Base-by-base conservation (phyloP, 2,329 filamentous ascomycete genomes). In the Trichothecium sympodiale region DNA sequence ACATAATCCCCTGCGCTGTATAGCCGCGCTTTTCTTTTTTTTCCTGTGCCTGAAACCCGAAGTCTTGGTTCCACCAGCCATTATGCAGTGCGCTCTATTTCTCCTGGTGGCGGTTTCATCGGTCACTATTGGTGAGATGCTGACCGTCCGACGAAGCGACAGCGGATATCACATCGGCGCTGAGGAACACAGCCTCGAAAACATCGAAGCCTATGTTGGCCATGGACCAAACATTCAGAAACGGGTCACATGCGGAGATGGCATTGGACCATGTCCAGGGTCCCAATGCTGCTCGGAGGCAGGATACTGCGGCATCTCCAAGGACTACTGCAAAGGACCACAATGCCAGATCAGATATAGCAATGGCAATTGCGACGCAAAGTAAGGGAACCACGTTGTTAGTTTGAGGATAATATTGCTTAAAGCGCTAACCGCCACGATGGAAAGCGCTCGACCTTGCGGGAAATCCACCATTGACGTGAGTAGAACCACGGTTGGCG, bases 341-440 rank as follows among this genome's bases (percentile, higher is more conserved):
- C 46, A 49, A 29, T 62, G 60, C 39, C 60, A 61, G 39, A 44
- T 63, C 27, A 51, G 55, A 9, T 63, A 56, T 43, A 57, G 58
- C 39, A 54, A 60, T 20, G 39, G 36, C 37, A 47, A 52, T 28
- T 62, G 60, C 52, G 57, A 62, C 40, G 58, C 59, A 41, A 55
- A 60, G 59, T 62, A 46, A 10, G 20, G 20, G 20, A 25, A 25
- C 20, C 20, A 6, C 6, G 20, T 6, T 30, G 28, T 8, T 14
- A 17, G 6, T 5, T n/a, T 8, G n/a, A 16, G 7, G 17, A 7
- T 32, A 13, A 20, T 35, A 3, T 34, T 27, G 20, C 16, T n/a
- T 30, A 18, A 35, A 27, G 26, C n/a, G 26, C 8, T n/a, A 8
- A n/a, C n/a, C n/a, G 26, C 8, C 26, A n/a, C 26, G 26, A 27